Evolutionary conservation across 2,329 filamentous ascomycete genomes (phyloP).

Genomic region (Cadophora sp.): DNA sequence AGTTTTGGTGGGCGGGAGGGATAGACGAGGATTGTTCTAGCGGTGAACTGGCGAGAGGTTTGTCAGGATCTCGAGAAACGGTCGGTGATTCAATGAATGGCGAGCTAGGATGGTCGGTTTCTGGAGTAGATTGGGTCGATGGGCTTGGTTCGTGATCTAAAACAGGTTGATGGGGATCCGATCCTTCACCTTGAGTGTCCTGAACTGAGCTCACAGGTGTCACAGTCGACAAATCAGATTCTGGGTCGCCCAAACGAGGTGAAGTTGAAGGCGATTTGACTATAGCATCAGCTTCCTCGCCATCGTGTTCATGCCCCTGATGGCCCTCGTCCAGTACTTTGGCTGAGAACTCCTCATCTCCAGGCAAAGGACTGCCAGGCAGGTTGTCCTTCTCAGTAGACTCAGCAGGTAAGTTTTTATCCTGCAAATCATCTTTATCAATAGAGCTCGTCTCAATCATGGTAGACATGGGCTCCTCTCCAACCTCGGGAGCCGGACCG

Average conservation of each 20-base stretch:
- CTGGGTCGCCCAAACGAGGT: not conserved
- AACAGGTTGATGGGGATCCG: not conserved
- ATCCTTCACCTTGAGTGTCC: not conserved
- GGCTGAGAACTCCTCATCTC: no score
- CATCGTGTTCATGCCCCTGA: no score
- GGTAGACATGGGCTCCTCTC: not conserved
- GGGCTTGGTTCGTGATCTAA: conserved; percentile 1
- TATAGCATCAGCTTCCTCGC: no score
- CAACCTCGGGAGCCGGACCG: not conserved
- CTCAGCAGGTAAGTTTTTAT: no score
- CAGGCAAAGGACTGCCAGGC: no score
- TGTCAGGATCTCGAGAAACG: not conserved
- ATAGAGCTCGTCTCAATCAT: no score
- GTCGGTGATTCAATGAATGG: conserved; percentile 12
- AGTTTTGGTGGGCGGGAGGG: not conserved
- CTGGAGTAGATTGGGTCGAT: not conserved
- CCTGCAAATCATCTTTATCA: no score
- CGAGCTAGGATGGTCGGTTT: not conserved
- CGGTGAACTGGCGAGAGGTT: not conserved
- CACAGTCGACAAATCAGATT: not conserved
- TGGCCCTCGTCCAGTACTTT: no score
- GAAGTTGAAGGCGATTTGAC: no score
- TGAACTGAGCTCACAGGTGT: not conserved
- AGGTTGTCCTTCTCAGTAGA: no score
- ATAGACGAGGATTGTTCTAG: not conserved